Evolutionary conservation across 345 rosid genomes (phyloP).

Genomic region (Linum usitatissimum): DNA sequence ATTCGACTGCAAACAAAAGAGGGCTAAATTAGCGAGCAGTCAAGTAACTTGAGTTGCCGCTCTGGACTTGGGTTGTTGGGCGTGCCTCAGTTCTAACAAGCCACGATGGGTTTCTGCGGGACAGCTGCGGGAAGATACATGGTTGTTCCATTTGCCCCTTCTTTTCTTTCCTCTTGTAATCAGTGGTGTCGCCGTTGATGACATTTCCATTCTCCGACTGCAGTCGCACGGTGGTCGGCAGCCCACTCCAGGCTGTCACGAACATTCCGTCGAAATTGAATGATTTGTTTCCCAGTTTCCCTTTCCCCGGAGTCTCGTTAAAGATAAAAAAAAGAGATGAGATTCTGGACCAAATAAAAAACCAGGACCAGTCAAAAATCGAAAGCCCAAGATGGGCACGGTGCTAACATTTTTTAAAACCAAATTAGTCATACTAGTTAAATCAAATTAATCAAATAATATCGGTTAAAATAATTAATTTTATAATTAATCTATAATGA

Average conservation of each 20-base stretch:
- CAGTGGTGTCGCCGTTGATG: constrained; percentile 12
- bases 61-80: neutral
- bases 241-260: constrained; percentile 6
- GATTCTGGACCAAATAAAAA: no score
- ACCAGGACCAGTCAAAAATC: no score
- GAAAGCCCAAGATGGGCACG: no score
- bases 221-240: constrained; percentile 9
- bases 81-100: constrained; percentile 60
- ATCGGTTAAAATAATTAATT: no score
- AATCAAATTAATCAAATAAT: no score
- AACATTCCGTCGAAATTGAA: neutral
- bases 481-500: no score
- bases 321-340: no score
- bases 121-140: constrained; percentile 17
- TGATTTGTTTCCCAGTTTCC: neutral
- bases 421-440: no score
- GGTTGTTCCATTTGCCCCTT: neutral
- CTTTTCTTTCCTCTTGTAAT: neutral
- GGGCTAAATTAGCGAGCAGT: neutral
- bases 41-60: neutral
- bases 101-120: constrained; percentile 55
- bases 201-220: constrained; percentile 4
- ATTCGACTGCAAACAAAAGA: constrained; percentile 37
- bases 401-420: no score
- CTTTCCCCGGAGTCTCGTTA: no score